These are phyloP conservation scores for Eragrostis nindensis DNA, from an alignment of 176 grass and related monocot genomes.

Conservation along the genomic window DNA sequence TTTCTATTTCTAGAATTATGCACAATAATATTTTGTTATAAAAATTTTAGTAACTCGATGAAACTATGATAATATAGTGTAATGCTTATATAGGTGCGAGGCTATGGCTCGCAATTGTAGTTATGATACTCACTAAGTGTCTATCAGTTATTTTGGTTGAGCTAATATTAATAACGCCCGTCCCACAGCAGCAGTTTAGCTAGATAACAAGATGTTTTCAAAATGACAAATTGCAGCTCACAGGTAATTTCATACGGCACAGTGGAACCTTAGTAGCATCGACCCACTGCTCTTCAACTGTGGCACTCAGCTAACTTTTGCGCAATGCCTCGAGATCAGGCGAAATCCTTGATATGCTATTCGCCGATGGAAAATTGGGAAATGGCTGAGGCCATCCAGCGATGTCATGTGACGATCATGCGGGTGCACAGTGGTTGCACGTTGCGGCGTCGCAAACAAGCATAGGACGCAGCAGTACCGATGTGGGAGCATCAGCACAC, in stretches of 20 bases:
- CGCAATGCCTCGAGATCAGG: background rate
- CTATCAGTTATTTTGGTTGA: background rate
- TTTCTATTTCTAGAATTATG: background rate
- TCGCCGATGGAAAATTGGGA: background rate
- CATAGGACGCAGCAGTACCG: slow-evolving; percentile 17
- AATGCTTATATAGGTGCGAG: background rate
- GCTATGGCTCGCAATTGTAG: too few species aligned
- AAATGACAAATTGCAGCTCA: background rate
- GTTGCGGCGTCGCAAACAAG: slow-evolving; percentile 7
- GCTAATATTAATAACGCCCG: background rate
- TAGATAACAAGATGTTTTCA: background rate
- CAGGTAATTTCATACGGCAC: background rate
- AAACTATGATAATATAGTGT: background rate
- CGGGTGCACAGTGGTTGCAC: background rate
- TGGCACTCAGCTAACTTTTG: background rate
- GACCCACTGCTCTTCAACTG: background rate
- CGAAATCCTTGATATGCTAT: background rate
- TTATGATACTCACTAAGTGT: background rate
- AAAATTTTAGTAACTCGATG: background rate
- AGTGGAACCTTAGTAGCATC: background rate
- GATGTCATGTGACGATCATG: slow-evolving; percentile 22
- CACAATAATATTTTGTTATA: background rate
- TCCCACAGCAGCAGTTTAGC: background rate
- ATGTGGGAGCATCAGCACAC: background rate
- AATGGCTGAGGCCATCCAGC: background rate